A percentile compares a stretch with the other conserved stretches of the same genome.
Evolutionary conservation across 2,329 filamentous ascomycete species (phyloP).

Genomic region (Aspergillus fumigatiaffinis): DNA sequence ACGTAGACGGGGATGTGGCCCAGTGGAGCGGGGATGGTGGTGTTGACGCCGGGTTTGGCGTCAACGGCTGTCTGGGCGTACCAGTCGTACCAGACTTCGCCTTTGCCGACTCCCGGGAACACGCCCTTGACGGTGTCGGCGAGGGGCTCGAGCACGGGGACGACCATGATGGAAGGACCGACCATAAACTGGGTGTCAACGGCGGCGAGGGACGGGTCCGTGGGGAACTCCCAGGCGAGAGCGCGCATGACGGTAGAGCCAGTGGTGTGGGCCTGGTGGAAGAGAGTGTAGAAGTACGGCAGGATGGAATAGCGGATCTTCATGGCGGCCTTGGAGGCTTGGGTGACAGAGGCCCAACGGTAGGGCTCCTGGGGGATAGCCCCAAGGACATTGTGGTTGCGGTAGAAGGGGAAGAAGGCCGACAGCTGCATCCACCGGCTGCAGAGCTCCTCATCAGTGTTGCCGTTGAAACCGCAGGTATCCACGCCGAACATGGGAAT

Average conservation of each 20-base stretch:
- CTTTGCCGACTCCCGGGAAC: constrained; percentile 62
- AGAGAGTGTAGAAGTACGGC: constrained; percentile 72
- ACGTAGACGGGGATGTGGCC: constrained; percentile 69
- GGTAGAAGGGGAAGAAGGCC: constrained; percentile 74
- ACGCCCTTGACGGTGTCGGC: constrained; percentile 62
- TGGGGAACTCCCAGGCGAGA: constrained; percentile 69
- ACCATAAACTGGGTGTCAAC: constrained; percentile 70
- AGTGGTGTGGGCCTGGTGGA: constrained; percentile 61
- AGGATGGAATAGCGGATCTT: constrained; percentile 66
- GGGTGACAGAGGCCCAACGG: constrained; percentile 61
- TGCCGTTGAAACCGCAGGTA: constrained; percentile 66
- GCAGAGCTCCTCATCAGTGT: constrained; percentile 66
- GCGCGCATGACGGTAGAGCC: constrained; percentile 70
- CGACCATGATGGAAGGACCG: constrained; percentile 62
- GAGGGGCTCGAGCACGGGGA: constrained; percentile 60
- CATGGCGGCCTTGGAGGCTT: constrained; percentile 65
- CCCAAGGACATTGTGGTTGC: constrained; percentile 67
- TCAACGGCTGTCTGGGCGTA: constrained; percentile 61
- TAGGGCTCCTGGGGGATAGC: constrained; percentile 68
- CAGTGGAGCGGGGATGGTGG: constrained; percentile 58
- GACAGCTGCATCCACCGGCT: constrained; percentile 69
- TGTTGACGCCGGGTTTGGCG: constrained; percentile 52
- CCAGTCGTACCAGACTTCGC: constrained; percentile 73
- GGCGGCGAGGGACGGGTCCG: constrained; percentile 63
- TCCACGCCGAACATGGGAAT: constrained; percentile 74